phyloP scores from a whole-genome alignment of 805 yeast genomes.

The Lipomyces sp. region DNA sequence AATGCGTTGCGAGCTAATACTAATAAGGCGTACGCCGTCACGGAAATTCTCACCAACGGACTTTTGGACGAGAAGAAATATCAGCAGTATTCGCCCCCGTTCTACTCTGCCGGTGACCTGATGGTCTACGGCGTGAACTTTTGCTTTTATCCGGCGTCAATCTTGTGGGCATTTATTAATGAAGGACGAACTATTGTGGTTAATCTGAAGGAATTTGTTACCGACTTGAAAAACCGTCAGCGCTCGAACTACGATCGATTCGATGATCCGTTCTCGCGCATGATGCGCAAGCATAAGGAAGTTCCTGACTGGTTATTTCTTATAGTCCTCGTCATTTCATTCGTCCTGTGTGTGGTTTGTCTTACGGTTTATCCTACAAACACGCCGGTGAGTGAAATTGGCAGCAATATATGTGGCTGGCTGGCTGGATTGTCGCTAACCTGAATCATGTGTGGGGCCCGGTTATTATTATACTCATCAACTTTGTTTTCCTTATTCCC shows the following conservation, averaged over 20 bases:
- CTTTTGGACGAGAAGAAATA: slow-evolving; percentile 55
- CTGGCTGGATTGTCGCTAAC: slow-evolving; percentile 43
- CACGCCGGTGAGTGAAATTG: slow-evolving; percentile 58
- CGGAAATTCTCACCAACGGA: slow-evolving; percentile 54
- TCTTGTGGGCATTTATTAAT: slow-evolving; percentile 15
- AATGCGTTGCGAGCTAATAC: slow-evolving; percentile 56
- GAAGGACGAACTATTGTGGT: slow-evolving; percentile 12
- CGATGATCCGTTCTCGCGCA: slow-evolving; percentile 55
- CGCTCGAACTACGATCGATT: slow-evolving; percentile 35
- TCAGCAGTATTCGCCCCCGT: slow-evolving; percentile 65
- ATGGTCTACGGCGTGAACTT: slow-evolving; percentile 64
- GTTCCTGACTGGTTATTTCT: slow-evolving; percentile 70
- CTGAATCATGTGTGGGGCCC: slow-evolving; percentile 47
- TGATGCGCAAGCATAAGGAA: slow-evolving; percentile 62
- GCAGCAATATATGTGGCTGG: too few species aligned
- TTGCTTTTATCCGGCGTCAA: slow-evolving; percentile 51
- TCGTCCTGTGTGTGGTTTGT: slow-evolving; percentile 52
- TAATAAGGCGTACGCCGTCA: slow-evolving; percentile 56
- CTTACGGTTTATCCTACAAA: slow-evolving; percentile 52
- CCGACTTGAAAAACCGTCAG: slow-evolving; percentile 36
- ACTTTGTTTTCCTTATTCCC: slow-evolving; percentile 62
- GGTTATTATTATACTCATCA: slow-evolving; percentile 60
- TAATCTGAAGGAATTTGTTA: slow-evolving; percentile 20
- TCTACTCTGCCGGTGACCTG: slow-evolving; percentile 58
- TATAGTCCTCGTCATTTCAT: slow-evolving; percentile 52